Evolutionary conservation across 495 filamentous ascomycete genomes (phyloP).

Genomic region (Aspergillus leporis): DNA sequence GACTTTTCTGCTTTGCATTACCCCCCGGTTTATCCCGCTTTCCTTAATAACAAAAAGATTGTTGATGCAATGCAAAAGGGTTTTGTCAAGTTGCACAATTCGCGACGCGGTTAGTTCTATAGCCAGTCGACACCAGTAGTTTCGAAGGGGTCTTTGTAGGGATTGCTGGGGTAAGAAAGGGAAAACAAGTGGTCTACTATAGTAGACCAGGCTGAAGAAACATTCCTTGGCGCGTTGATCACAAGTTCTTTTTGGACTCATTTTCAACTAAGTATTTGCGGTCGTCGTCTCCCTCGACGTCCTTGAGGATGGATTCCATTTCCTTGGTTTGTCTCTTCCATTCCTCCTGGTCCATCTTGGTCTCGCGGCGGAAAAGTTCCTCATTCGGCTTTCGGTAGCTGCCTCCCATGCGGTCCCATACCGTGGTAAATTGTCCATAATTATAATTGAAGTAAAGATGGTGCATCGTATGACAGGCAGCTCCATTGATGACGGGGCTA

Average conservation of each 20-base stretch:
- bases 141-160: not conserved
- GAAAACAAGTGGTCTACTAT: too few relatives aligned
- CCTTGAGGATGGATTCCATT: conserved; percentile 82
- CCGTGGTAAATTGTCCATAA: conserved; percentile 93
- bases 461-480: conserved; percentile 95
- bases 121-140: not conserved
- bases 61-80: not conserved
- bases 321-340: conserved; percentile 81
- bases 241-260: conserved; percentile 45
- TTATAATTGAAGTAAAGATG: conserved; percentile 99
- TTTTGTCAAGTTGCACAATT: not conserved
- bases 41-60: too few relatives aligned
- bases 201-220: not conserved
- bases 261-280: conserved; percentile 60
- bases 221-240: not conserved
- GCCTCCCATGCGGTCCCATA: conserved; percentile 89
- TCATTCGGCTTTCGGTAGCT: conserved; percentile 88
- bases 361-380: conserved; percentile 83
- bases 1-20: too few relatives aligned
- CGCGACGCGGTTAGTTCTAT: not conserved
- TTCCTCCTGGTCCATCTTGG: conserved; percentile 80
- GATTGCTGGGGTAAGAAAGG: not conserved
- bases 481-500: conserved; percentile 86
- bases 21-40: too few relatives aligned
- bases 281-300: conserved; percentile 88